phyloP scores from a whole-genome alignment of 2,329 filamentous ascomycete genomes.

The Talaromyces sp. region DNA sequence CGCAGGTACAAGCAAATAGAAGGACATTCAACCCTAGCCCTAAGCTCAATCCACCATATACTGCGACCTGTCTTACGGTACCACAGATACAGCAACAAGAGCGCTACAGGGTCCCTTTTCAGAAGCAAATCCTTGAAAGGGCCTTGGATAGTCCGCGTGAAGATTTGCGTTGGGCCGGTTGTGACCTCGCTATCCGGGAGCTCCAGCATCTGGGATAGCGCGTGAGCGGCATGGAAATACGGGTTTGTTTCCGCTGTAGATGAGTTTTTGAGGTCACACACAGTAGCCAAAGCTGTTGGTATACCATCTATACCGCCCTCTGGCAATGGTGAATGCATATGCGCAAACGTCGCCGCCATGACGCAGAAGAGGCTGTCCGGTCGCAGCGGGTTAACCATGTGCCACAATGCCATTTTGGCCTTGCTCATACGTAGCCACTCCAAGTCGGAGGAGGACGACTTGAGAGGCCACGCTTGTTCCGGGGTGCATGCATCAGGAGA shows the following conservation, averaged over 20 bases:
- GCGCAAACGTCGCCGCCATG: constrained; percentile 25
- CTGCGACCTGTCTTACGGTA: constrained; percentile 35
- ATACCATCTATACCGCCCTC: constrained; percentile 18
- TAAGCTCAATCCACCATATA: constrained; percentile 42
- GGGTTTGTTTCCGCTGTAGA: constrained; percentile 32
- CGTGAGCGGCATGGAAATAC: constrained; percentile 36
- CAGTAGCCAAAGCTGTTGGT: constrained; percentile 12
- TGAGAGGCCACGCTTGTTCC: constrained; percentile 53
- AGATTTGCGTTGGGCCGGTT: constrained; percentile 21
- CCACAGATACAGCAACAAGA: constrained; percentile 40
- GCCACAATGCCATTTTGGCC: constrained; percentile 52
- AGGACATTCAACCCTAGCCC: constrained; percentile 38
- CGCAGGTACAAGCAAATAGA: constrained; percentile 37
- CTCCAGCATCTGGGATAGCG: constrained; percentile 25
- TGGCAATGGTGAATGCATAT: constrained; percentile 31
- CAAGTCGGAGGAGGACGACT: constrained; percentile 40
- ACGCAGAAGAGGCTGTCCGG: constrained; percentile 43
- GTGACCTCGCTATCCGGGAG: constrained; percentile 19
- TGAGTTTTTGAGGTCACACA: constrained; percentile 19
- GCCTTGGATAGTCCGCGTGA: constrained; percentile 29
- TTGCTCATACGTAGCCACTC: constrained; percentile 55
- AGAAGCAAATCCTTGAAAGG: constrained; percentile 28
- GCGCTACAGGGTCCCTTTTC: constrained; percentile 31
- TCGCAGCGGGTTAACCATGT: constrained; percentile 44
- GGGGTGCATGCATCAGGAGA: constrained; percentile 35